These are phyloP conservation scores for Tarenaya hassleriana DNA, from an alignment of 345 rosid species.

Conservation along the genomic window DNA sequence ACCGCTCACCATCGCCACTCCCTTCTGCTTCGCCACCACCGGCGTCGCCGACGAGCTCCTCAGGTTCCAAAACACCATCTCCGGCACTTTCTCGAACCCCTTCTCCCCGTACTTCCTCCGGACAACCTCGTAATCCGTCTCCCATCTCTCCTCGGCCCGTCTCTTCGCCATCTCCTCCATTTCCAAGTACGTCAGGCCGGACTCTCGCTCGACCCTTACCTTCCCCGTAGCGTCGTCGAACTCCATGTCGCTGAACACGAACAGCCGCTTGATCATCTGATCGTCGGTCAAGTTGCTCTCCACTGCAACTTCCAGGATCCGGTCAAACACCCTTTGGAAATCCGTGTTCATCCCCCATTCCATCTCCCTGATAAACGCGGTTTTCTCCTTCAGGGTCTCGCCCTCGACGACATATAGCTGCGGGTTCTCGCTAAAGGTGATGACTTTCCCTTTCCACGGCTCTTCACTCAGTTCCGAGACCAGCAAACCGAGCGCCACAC, in stretches of 20 bases:
- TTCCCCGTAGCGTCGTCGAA: slow-evolving; percentile 31
- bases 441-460: slow-evolving; percentile 63
- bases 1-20: slow-evolving; percentile 38
- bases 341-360: slow-evolving; percentile 33
- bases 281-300: slow-evolving; percentile 36
- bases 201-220: neutral
- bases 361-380: slow-evolving; percentile 29
- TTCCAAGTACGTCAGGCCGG: neutral
- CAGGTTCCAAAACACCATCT: slow-evolving; percentile 40
- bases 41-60: slow-evolving; percentile 33
- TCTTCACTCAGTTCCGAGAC: slow-evolving; percentile 46
- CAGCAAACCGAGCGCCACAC: slow-evolving; percentile 48
- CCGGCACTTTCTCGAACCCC: slow-evolving; percentile 40
- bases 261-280: slow-evolving; percentile 49
- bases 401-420: slow-evolving; percentile 35
- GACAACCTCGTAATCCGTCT: slow-evolving; percentile 38
- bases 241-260: slow-evolving; percentile 71
- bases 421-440: slow-evolving; percentile 41
- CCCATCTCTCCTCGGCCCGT: slow-evolving; percentile 27
- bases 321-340: slow-evolving; percentile 51
- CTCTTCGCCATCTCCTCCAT: neutral
- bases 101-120: slow-evolving; percentile 37
- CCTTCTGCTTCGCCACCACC: slow-evolving; percentile 20
- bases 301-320: slow-evolving; percentile 38
- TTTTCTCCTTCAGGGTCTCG: slow-evolving; percentile 29